Percentiles rank a stretch among this genome's conserved stretches.
Evolutionary conservation across 1,284 basidiomycete genomes (phyloP).

Genomic region (Xerocomus amazonicus): DNA sequence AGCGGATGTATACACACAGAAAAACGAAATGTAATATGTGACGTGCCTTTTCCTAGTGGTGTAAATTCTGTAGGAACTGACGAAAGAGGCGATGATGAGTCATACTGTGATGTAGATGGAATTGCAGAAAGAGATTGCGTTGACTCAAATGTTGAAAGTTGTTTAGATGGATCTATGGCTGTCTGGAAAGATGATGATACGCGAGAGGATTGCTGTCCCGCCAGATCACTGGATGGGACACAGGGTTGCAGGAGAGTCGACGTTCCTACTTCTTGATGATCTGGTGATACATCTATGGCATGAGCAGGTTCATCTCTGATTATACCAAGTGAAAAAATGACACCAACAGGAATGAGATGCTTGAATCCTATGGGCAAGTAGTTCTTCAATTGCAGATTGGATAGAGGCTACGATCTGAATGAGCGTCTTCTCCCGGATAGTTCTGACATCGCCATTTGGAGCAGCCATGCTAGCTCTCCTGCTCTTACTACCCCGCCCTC

Average conservation of each 20-base stretch:
- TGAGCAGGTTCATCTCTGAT: neutral
- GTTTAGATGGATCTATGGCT: neutral
- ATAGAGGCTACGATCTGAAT: slow-evolving; percentile 20
- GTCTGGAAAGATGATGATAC: neutral
- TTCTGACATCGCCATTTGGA: neutral
- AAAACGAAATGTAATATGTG: neutral
- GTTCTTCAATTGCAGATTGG: slow-evolving; percentile 18
- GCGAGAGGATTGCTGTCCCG: neutral
- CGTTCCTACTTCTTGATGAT: neutral
- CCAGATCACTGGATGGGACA: neutral
- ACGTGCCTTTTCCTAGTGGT: slow-evolving; percentile 10
- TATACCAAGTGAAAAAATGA: neutral
- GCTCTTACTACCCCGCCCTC: neutral
- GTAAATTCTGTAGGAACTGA: neutral
- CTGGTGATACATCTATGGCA: neutral
- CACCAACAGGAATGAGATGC: slow-evolving; percentile 13
- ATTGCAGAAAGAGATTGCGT: neutral
- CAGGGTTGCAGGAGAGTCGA: neutral
- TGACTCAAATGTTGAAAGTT: neutral
- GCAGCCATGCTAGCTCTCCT: neutral
- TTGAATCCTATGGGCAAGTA: slow-evolving; percentile 12
- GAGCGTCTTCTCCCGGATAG: slow-evolving; percentile 5
- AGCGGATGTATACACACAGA: neutral
- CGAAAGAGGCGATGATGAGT: neutral
- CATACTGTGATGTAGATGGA: neutral